phyloP scores from a whole-genome alignment of 495 filamentous ascomycete genomes.

The Schizothecium vesticola region DNA sequence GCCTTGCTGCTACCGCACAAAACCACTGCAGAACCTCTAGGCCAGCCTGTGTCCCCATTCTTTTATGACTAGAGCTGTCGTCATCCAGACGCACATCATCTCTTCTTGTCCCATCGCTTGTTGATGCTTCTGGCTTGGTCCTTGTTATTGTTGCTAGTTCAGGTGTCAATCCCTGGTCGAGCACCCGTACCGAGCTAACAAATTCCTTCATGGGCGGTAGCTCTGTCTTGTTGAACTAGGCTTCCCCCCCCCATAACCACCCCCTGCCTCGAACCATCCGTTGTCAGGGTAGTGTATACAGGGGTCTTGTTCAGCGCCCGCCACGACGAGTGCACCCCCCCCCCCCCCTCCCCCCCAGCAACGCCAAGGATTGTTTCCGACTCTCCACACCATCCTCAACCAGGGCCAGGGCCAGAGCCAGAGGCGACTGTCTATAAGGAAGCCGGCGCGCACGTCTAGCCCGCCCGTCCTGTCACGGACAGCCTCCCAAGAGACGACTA shows the following conservation, averaged over 20 bases:
- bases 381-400: constrained; percentile 25
- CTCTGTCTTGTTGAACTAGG: constrained; percentile 12
- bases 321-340: constrained; percentile 14
- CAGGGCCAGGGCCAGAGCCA: constrained; percentile 12
- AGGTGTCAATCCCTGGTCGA: constrained; percentile 32
- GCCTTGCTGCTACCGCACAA: neutral
- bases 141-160: constrained; percentile 14
- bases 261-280: neutral
- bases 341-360: constrained; percentile 1
- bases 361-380: constrained; percentile 2
- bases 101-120: constrained; percentile 16
- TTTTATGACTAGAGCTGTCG: constrained; percentile 18
- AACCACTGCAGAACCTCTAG: constrained; percentile 19
- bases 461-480: constrained; percentile 17
- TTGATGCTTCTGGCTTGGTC: constrained; percentile 14
- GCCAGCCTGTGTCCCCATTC: constrained; percentile 12
- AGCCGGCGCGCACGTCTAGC: constrained; percentile 27
- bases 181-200: constrained; percentile 18
- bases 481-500: constrained; percentile 23
- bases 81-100: constrained; percentile 16
- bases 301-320: constrained; percentile 15
- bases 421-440: constrained; percentile 30
- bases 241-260: constrained; percentile 16
- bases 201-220: neutral
- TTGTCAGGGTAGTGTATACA: neutral